Evolutionary conservation across 768 basidiomycete genomes (phyloP), one percentile per base, ranked within the genome.

Genomic region (Rhizopogon rudus): DNA sequence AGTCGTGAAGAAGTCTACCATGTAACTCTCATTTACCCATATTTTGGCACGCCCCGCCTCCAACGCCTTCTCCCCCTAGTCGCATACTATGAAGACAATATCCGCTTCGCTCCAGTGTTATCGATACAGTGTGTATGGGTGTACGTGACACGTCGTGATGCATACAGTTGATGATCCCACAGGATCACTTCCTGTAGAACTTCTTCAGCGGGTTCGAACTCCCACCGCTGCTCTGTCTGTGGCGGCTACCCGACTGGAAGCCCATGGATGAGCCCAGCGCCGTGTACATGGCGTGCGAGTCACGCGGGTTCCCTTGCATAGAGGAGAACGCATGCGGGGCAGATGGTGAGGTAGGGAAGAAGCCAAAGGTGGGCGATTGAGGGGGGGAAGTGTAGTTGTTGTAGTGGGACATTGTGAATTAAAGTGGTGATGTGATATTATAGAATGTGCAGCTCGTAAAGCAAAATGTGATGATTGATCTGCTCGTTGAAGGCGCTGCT

Each of bases 241-340:
- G 55, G 64, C 64, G 44, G 69, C 59, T 29, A 70, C 60, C 37
- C 20, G 59, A 48, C 53, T 59, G 63, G 20, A 59, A 16, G 53
- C 68, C 56, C 66, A 66, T 55, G 31, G 70, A 59, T 13, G 69
- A 60, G 57, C 71, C 62, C 54, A 83, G 76, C 4, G 80, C 73
- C 40, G 82, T 73, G 69, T 81, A 84, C 80, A 83, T 81, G 59
- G 70, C 68, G 61, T 86, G 81, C 3, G 73, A 65, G 60, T 84
- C 81, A 51, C 84, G 82, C 40, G 84, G 84, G 61, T 81, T 77
- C 67, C 81, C 80, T 65, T 83, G 79, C 53, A 86, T 74, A 43
- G 75, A 62, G 10, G 73, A 66, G 65, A 86, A 84, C 12, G 82
- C 79, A 54, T 83, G 81, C 52, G 84, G 83, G 12, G 78, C 77